These are phyloP conservation scores for Zalaria obscura DNA, from an alignment of 2,329 filamentous ascomycete genomes.

Conservation along the genomic window DNA sequence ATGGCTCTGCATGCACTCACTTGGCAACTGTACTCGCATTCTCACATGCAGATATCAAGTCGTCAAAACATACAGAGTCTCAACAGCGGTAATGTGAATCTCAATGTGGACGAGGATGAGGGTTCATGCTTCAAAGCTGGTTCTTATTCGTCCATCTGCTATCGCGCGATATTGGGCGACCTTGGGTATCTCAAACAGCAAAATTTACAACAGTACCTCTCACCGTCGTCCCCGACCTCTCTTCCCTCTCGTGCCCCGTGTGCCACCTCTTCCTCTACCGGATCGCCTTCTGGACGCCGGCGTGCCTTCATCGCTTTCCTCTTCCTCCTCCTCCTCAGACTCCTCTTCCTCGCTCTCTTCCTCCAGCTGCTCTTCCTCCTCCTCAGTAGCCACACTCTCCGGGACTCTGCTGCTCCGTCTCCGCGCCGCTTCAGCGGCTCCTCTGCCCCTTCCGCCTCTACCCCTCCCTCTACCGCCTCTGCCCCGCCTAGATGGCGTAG, in stretches of 20 bases:
- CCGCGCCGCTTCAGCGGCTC: not conserved
- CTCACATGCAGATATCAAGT: too few relatives aligned
- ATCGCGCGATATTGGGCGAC: not conserved
- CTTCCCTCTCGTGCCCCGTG: not conserved
- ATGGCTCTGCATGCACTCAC: too few relatives aligned
- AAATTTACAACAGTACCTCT: not conserved
- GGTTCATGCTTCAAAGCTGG: too few relatives aligned
- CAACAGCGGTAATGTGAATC: too few relatives aligned
- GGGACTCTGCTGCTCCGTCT: slow-evolving; percentile 1
- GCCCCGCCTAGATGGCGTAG: not conserved
- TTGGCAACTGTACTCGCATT: too few relatives aligned
- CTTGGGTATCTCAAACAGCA: not conserved
- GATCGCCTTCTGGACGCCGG: slow-evolving; percentile 1
- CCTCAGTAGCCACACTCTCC: slow-evolving; percentile 4
- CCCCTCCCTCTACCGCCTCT: not conserved
- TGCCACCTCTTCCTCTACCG: not conserved
- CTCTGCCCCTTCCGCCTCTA: not conserved
- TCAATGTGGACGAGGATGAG: too few relatives aligned
- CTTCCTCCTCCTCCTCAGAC: slow-evolving; percentile 2
- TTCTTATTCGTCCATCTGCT: too few relatives aligned
- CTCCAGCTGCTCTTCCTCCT: slow-evolving; percentile 1
- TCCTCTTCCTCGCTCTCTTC: slow-evolving; percentile 2
- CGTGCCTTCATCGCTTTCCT: slow-evolving; percentile 1
- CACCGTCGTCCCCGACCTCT: not conserved
- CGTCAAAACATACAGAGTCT: too few relatives aligned